phyloP scores from a whole-genome alignment of 345 rosid genomes.

The Gossypium stocksii region DNA sequence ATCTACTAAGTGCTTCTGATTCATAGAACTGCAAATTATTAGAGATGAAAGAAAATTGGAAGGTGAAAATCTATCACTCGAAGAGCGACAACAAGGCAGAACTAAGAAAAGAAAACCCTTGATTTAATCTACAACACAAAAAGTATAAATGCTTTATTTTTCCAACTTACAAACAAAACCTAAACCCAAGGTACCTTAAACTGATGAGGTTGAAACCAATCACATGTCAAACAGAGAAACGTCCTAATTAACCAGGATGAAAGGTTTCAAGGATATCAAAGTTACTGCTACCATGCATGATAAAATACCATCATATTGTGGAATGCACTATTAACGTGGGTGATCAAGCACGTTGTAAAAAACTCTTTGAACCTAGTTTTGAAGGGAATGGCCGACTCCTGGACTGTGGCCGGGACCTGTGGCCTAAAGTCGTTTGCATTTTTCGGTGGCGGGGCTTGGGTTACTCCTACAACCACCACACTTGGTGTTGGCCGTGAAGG shows the following conservation, averaged over 20 bases:
- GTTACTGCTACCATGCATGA: not conserved
- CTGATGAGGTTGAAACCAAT: not conserved
- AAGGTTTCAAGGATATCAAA: not conserved
- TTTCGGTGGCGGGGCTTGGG: constrained; percentile 19
- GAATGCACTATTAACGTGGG: not conserved
- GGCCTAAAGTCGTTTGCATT: not conserved
- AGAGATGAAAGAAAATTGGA: too few relatives aligned
- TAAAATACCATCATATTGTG: not conserved
- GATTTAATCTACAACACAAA: too few relatives aligned
- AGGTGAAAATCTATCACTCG: not conserved
- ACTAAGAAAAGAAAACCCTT: not conserved
- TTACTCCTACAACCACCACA: constrained; percentile 3
- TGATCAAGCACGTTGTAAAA: not conserved
- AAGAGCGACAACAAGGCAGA: not conserved
- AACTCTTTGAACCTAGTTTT: not conserved
- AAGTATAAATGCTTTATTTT: too few relatives aligned
- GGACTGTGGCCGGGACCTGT: not conserved
- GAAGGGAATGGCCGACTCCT: not conserved
- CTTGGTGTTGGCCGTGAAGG: constrained; percentile 17
- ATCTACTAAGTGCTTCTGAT: too few relatives aligned
- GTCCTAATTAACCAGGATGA: not conserved
- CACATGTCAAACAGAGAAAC: not conserved
- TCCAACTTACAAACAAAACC: too few relatives aligned
- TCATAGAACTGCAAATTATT: too few relatives aligned
- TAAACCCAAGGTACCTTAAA: not conserved